A percentile compares a stretch with the other conserved stretches of the same genome.
Evolutionary conservation across 2,329 filamentous ascomycete species (phyloP).

Genomic region (Bipolaris cookei): DNA sequence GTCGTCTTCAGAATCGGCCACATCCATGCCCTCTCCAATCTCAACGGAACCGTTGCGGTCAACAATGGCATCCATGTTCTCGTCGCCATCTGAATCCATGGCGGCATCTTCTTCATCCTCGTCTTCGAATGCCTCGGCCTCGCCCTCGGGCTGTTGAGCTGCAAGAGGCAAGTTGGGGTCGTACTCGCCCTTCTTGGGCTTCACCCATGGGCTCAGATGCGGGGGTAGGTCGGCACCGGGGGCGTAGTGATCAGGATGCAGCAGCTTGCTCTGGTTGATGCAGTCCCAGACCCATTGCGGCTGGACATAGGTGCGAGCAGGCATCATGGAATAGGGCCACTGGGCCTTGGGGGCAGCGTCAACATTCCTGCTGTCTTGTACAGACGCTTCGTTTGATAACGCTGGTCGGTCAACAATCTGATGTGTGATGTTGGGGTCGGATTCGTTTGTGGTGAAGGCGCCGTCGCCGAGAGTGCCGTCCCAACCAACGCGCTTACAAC

Average conservation of each 20-base stretch:
- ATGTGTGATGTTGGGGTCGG: conserved; percentile 88
- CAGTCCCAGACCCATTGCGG: conserved; percentile 99
- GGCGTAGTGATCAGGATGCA: conserved; percentile 85
- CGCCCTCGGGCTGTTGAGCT: conserved; percentile 85
- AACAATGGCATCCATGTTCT: conserved; percentile 39
- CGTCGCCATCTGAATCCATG: conserved; percentile 45
- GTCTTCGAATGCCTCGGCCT: conserved; percentile 75
- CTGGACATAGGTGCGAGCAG: conserved; percentile 91
- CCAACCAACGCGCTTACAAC: conserved; percentile 96
- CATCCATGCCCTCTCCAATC: conserved; percentile 58
- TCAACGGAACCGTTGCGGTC: conserved; percentile 54
- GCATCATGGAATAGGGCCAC: conserved; percentile 73
- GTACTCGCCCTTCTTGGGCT: conserved; percentile 83
- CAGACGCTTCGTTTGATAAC: conserved; percentile 56
- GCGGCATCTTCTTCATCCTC: conserved; percentile 52
- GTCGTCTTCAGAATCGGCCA: conserved; percentile 53
- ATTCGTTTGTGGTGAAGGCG: conserved; percentile 88
- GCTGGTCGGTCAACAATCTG: conserved; percentile 93
- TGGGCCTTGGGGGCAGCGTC: conserved; percentile 53
- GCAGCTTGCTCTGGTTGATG: conserved; percentile 87
- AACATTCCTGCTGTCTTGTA: conserved; percentile 62
- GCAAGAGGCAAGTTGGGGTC: conserved; percentile 86
- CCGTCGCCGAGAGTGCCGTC: conserved; percentile 88
- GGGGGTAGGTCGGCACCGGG: conserved; percentile 90
- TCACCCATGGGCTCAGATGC: conserved; percentile 95